Evolutionary conservation across 345 rosid species (phyloP), one percentile per base, ranked within the genome.

Genomic region (Linum usitatissimum): DNA sequence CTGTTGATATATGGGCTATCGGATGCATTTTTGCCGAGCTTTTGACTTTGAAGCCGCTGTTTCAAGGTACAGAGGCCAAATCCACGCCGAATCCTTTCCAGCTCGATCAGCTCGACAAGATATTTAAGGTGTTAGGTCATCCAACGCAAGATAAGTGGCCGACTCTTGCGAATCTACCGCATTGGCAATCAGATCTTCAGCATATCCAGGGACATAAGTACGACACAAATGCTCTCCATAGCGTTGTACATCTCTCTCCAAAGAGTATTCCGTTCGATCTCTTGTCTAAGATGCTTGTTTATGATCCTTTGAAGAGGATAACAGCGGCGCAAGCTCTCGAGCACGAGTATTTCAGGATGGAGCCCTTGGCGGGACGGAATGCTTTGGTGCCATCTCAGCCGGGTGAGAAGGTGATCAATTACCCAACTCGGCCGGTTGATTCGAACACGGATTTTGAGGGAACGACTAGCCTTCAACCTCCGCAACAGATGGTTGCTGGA

Each of bases 1-100:
- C 98, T 15, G 97, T 93, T 49, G 99, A 93, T 68, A 90, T 83
- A 92, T 93, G 98, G 98, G 99, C 99, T 4, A 85, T 94, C 45
- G 99, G 99, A 39, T 94, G 99, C 82, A 90, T 94, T 64, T 94
- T 94, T 64, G 99, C 99, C 5, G 99, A 90, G 53, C 85, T 90
- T 70, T 78, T 93, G 75, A 90, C 99, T 60, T 80, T 93, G 73
- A 94, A 90, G 81, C 99, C 99, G 3, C 81, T 93, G 62, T 93
- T 93, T 69, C 97, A 93, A 78, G 99, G 99, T 57, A 84, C 87
- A 57, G 97, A 93, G 73, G 99, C 92, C 36, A 93, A 93, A 69
- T 84, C 95, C 8, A 62, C 75, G 28, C 85, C 81, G 55, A 86
- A 83, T 74, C 99, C 99, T 63, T 93, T 93, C 79, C 99, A 93